phyloP scores from a whole-genome alignment of 1,284 basidiomycete species.

The Fomitopsis pinicola region DNA sequence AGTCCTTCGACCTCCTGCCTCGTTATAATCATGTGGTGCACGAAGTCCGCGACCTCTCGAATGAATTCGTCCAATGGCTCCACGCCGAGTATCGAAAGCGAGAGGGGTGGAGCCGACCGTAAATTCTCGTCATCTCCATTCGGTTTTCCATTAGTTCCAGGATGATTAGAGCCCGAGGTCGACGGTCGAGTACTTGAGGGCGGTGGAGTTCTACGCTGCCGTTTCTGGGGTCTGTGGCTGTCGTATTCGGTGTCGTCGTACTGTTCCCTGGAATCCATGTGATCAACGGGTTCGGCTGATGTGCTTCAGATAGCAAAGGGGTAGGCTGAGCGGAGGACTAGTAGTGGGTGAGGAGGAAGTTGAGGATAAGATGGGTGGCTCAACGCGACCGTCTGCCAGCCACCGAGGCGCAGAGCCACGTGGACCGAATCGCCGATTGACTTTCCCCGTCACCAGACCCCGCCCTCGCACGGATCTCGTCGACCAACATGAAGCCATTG shows the following conservation, averaged over 20 bases:
- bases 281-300: too few species aligned
- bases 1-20: constrained; percentile 42
- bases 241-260: constrained; percentile 26
- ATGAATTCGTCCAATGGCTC: constrained; percentile 96
- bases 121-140: constrained; percentile 15
- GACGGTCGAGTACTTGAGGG: constrained; percentile 4
- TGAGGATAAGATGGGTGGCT: neutral
- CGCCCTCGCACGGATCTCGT: neutral
- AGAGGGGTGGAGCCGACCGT: constrained; percentile 56
- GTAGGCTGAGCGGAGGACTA: neutral
- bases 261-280: constrained; percentile 18
- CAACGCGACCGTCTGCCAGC: neutral
- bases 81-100: constrained; percentile 86
- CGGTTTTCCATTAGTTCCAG: constrained; percentile 12
- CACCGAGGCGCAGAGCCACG: neutral
- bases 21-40: constrained; percentile 65
- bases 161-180: neutral
- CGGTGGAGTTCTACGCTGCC: constrained; percentile 25
- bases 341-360: neutral
- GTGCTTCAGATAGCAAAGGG: neutral
- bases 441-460: neutral
- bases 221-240: constrained; percentile 25
- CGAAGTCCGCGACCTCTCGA: constrained; percentile 86
- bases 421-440: neutral
- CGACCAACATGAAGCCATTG: neutral